Percentiles rank a stretch among this genome's conserved stretches.
phyloP scores from a whole-genome alignment of 2,329 filamentous ascomycete genomes.

The Gaeumannomyces sp. region DNA sequence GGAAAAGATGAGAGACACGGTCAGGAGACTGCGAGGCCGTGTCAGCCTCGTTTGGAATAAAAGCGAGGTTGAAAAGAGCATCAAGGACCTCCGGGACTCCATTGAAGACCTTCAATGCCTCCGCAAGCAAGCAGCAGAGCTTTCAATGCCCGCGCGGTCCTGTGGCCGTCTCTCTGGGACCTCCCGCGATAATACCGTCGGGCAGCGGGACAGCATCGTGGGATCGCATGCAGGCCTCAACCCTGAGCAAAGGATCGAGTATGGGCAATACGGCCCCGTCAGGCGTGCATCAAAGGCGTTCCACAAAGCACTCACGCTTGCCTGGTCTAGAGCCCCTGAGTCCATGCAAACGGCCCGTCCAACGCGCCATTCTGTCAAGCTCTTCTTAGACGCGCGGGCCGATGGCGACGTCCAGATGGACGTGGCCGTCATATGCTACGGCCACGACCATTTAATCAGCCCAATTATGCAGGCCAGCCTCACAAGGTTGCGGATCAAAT shows the following conservation, averaged over 20 bases:
- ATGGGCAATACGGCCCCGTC: conserved; percentile 6
- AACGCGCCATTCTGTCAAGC: conserved; percentile 9
- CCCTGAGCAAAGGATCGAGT: neutral
- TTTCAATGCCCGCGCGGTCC: neutral
- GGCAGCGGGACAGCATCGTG: no score
- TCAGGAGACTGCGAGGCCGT: conserved; percentile 1
- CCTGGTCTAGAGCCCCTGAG: conserved; percentile 1
- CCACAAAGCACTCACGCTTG: conserved; percentile 8
- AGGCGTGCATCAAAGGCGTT: conserved; percentile 10
- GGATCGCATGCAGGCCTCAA: no score
- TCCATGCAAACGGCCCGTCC: no score
- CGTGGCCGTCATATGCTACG: conserved; percentile 8
- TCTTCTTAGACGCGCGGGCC: conserved; percentile 6
- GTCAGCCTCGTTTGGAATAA: conserved; percentile 9
- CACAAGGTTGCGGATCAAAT: neutral
- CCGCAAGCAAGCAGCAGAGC: conserved; percentile 3
- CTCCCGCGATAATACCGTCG: neutral
- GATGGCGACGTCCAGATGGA: conserved; percentile 7
- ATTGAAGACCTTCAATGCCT: conserved; percentile 6
- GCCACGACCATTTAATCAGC: neutral
- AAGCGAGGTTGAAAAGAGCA: neutral
- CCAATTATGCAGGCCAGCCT: neutral
- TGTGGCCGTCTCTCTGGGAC: no score
- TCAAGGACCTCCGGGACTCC: conserved; percentile 5
- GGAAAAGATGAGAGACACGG: conserved; percentile 8